Evolutionary conservation across 768 basidiomycete species (phyloP).

Genomic region (Collybiopsis luxurians): DNA sequence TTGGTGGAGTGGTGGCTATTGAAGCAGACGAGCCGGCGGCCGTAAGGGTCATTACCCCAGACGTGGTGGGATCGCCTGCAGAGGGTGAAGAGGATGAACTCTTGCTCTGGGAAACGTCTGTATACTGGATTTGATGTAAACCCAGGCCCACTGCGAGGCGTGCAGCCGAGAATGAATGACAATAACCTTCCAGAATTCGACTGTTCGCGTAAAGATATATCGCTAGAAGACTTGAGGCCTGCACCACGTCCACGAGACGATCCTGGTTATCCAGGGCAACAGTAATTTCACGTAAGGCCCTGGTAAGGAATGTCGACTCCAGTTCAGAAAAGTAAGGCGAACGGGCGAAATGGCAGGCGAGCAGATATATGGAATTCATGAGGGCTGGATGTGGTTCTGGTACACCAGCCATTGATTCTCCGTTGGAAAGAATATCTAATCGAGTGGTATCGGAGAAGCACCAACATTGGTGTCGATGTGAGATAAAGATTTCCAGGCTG

Average conservation of each 20-base stretch:
- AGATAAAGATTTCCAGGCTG: constrained; percentile 55
- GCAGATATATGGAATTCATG: constrained; percentile 58
- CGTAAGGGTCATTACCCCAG: background rate
- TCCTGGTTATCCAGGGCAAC: constrained; percentile 53
- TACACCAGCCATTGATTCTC: constrained; percentile 18
- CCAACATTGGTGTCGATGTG: constrained; percentile 57
- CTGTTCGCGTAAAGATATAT: constrained; percentile 59
- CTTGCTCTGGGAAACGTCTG: constrained; percentile 6
- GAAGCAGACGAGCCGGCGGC: constrained; percentile 10
- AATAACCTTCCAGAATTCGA: constrained; percentile 56
- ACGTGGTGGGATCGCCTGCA: background rate
- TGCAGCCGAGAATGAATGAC: constrained; percentile 57
- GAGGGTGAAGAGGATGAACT: background rate
- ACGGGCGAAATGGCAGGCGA: constrained; percentile 54
- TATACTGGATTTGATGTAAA: constrained; percentile 48
- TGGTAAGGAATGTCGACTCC: constrained; percentile 46
- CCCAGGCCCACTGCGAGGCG: constrained; percentile 62
- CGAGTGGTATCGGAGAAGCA: constrained; percentile 49
- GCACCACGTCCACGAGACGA: constrained; percentile 55
- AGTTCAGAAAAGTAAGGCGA: constrained; percentile 36
- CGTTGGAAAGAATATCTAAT: constrained; percentile 35
- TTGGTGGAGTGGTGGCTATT: constrained; percentile 29
- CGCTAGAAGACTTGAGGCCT: constrained; percentile 58
- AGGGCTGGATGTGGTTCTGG: constrained; percentile 54
- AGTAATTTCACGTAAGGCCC: constrained; percentile 48